phyloP scores from a whole-genome alignment of 2,329 filamentous ascomycete species.

The Penicillium corylophilum region DNA sequence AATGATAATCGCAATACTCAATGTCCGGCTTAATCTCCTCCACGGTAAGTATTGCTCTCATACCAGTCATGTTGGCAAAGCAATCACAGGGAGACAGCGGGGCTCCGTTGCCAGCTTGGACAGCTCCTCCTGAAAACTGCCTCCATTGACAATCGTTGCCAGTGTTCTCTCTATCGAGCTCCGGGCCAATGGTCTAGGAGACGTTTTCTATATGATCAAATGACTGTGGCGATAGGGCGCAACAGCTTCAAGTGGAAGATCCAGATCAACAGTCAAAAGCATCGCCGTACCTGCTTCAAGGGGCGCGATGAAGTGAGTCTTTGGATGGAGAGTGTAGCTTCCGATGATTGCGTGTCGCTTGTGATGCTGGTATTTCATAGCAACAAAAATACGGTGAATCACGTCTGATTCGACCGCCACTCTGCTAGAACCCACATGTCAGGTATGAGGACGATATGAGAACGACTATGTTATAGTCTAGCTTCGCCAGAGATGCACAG shows the following conservation, averaged over 20 bases:
- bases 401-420: slow-evolving; percentile 20
- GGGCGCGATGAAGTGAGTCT: slow-evolving; percentile 21
- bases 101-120: slow-evolving; percentile 19
- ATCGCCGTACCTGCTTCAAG: slow-evolving; percentile 18
- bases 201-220: slow-evolving; percentile 24
- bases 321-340: slow-evolving; percentile 24
- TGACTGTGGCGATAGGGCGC: slow-evolving; percentile 24
- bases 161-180: slow-evolving; percentile 25
- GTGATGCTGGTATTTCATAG: slow-evolving; percentile 23
- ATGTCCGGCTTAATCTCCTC: slow-evolving; percentile 35
- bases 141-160: slow-evolving; percentile 30
- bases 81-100: slow-evolving; percentile 28
- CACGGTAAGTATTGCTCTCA: slow-evolving; percentile 26
- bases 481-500: no score
- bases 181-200: slow-evolving; percentile 8
- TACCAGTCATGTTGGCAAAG: slow-evolving; percentile 33
- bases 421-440: slow-evolving; percentile 28
- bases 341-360: slow-evolving; percentile 32
- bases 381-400: slow-evolving; percentile 19
- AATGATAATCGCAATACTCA: slow-evolving; percentile 28
- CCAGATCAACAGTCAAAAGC: slow-evolving; percentile 24
- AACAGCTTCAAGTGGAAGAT: slow-evolving; percentile 27
- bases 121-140: slow-evolving; percentile 28
- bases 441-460: no score
- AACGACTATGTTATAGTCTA: no score